Base-by-base conservation (phyloP, 768 basidiomycete species). In the Kwoniella shandongensis region DNA sequence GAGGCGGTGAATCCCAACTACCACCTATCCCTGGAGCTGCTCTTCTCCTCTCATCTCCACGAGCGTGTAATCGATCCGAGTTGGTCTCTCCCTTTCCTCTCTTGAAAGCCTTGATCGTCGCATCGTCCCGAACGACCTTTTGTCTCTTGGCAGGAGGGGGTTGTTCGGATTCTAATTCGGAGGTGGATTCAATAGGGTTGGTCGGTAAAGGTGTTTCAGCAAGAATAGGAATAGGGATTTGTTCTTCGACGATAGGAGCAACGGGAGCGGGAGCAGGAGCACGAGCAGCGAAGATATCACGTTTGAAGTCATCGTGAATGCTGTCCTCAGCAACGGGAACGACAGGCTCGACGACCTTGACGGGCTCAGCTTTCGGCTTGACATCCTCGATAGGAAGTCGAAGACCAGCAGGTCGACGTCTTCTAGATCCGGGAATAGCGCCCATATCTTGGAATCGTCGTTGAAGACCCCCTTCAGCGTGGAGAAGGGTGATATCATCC, bases 401-500 rank as follows among this genome's bases (percentile, higher is more conserved):
- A 3, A 1, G 44, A 22, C 15, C 20, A 13, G 17, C 40, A 20
- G 54, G 40, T 48, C 27, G 39, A 3, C 40, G 20, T 40, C 54
- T 41, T 44, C 54, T 45, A 23, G 54, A 32, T 20, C 54, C 63
- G 5, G 69, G 66, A 7, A 67, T 29, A 3, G 61, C 51, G 6
- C 52, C 63, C 61, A 66, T 64, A 17, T 68, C 64, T 35, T 63
- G 59, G 29, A 71, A 62, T 35, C 27, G 36, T 4, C 62, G 46
- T 47, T 62, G 58, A 4, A 77, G 61, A 15, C 70, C 69, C 12
- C 77, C 77, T 66, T 78, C 77, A 12, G 74, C 57, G 27, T 72
- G 68, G 11, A 73, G 48, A 23, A 78, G 57, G 38, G 68, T 67
- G 26, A 78, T 32, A n/a, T 78, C 77, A 57, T 78, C 77, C 1